These are phyloP conservation scores for Papiliotrema nemorosa DNA, from an alignment of 1,284 basidiomycete species.

Conservation along the genomic window DNA sequence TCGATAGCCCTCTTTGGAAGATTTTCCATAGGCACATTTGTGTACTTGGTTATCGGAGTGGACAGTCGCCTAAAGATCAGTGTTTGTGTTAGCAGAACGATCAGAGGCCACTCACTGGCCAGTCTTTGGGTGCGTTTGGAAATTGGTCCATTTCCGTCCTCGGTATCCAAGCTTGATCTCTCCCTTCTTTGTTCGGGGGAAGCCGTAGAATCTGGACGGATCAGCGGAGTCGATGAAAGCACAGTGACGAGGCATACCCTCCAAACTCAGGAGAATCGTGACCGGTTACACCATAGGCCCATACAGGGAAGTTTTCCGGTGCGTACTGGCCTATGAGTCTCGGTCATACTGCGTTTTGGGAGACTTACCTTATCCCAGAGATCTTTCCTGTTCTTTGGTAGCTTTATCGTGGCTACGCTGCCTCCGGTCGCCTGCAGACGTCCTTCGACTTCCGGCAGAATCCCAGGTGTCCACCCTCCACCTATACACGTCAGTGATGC, in stretches of 20 bases:
- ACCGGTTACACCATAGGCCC: slow-evolving; percentile 10
- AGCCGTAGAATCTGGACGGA: slow-evolving; percentile 21
- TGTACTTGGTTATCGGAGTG: slow-evolving; percentile 25
- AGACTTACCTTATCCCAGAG: slow-evolving; percentile 18
- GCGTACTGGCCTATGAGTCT: slow-evolving; percentile 7
- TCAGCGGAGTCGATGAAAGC: no score
- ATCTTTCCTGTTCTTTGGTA: slow-evolving; percentile 21
- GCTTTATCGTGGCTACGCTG: slow-evolving; percentile 17
- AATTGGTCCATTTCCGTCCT: slow-evolving; percentile 25
- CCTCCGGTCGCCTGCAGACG: slow-evolving; percentile 27
- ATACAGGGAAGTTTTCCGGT: slow-evolving; percentile 24
- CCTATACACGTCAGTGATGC: slow-evolving; percentile 6
- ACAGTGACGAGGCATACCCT: not conserved
- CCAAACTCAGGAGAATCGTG: slow-evolving; percentile 17
- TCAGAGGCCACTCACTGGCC: no score
- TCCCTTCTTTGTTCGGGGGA: slow-evolving; percentile 23
- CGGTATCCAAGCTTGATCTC: slow-evolving; percentile 30
- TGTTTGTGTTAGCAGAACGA: no score
- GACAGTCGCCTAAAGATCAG: slow-evolving; percentile 11
- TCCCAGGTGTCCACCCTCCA: slow-evolving; percentile 25
- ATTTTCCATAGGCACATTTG: slow-evolving; percentile 14
- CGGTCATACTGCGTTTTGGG: no score
- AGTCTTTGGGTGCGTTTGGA: slow-evolving; percentile 8
- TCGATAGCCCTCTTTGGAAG: slow-evolving; percentile 27
- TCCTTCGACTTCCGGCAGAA: slow-evolving; percentile 17